Conservation (phyloP, 805 yeast genomes). For the Vanderwaltozyma yarrowii region DNA sequence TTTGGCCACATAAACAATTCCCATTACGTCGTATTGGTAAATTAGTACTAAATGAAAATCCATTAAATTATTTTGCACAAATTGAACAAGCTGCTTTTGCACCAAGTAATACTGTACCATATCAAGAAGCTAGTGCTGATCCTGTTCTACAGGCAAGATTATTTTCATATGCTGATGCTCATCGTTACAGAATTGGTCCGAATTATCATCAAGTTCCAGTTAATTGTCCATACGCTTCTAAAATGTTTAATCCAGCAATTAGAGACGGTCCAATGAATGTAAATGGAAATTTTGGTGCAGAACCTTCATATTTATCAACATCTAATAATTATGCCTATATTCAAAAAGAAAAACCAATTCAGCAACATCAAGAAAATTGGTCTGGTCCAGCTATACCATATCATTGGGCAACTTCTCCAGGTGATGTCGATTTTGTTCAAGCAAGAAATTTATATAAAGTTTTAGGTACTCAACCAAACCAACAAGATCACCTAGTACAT, state of each 20-base stretch:
- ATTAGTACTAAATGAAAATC: conserved; percentile 70
- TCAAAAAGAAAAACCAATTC: conserved; percentile 29
- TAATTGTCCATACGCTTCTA: conserved; percentile 62
- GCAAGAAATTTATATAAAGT: conserved; percentile 72
- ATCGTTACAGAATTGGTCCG: conserved; percentile 65
- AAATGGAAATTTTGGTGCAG: conserved; percentile 62
- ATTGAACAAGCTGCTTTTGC: conserved; percentile 80
- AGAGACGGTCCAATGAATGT: conserved; percentile 76
- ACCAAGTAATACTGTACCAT: conserved; percentile 78
- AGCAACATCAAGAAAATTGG: conserved; percentile 72
- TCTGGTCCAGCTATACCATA: conserved; percentile 70
- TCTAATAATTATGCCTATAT: conserved; percentile 30
- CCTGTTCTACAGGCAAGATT: conserved; percentile 77
- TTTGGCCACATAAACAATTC: conserved; percentile 82
- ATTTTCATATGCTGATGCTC: conserved; percentile 78
- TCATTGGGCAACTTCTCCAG: conserved; percentile 65
- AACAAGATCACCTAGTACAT: conserved; percentile 72
- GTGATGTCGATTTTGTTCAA: conserved; percentile 66
- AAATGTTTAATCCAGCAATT: conserved; percentile 55
- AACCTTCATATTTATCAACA: conserved; percentile 64
- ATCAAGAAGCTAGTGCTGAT: conserved; percentile 73
- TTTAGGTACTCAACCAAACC: conserved; percentile 64
- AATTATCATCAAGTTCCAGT: conserved; percentile 83
- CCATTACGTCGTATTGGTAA: conserved; percentile 83
- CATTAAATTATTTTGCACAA: conserved; percentile 80